These are phyloP conservation scores for Euphorbia corollata DNA, from an alignment of 441 rosid genomes.

Conservation along the genomic window DNA sequence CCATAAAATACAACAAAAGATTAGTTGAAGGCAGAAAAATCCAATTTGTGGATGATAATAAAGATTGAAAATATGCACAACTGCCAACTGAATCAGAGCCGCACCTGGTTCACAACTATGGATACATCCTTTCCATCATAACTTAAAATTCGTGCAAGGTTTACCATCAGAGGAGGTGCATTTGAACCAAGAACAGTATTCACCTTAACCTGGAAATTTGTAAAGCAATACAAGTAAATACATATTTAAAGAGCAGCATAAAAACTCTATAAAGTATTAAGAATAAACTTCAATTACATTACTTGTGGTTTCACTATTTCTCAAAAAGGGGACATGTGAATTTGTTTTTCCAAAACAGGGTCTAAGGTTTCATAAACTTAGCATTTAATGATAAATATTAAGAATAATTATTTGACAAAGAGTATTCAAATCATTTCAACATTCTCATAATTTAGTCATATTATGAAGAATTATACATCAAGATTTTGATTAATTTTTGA, in stretches of 20 bases:
- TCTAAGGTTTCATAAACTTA: too few species aligned
- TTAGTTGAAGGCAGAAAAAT: background rate
- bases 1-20: constrained; percentile 16
- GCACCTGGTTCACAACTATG: constrained; percentile 61
- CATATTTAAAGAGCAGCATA: constrained; percentile 14
- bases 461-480: too few species aligned
- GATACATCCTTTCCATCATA: constrained; percentile 43
- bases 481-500: too few species aligned
- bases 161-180: constrained; percentile 74
- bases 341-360: too few species aligned
- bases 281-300: too few species aligned
- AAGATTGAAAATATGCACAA: constrained; percentile 10
- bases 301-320: too few species aligned
- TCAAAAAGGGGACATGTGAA: too few species aligned
- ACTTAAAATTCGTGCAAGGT: constrained; percentile 46
- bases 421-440: too few species aligned
- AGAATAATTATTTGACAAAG: too few species aligned
- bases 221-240: background rate
- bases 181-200: constrained; percentile 73
- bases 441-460: too few species aligned
- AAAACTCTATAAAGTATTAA: background rate
- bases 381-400: too few species aligned
- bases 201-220: constrained; percentile 56
- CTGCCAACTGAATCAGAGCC: constrained; percentile 8
- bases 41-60: constrained; percentile 13